Evolutionary conservation across 2,329 filamentous ascomycete species (phyloP), one percentile per base, ranked within the genome.

Genomic region (Curvularia sp.): DNA sequence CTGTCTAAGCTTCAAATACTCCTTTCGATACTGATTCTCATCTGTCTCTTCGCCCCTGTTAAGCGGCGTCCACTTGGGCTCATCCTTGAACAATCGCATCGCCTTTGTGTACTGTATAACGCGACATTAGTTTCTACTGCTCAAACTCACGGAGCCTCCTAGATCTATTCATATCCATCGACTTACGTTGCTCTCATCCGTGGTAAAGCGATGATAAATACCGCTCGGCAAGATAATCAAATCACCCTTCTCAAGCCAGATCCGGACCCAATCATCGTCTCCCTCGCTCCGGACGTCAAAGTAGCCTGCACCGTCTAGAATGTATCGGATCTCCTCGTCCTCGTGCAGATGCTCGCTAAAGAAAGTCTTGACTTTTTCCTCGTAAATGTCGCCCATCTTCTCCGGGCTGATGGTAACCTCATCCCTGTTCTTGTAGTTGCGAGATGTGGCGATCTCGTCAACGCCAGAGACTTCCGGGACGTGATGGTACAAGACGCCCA

Each of bases 171-270:
- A 18, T 30, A 13, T 36, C 13, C n/a, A 1, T 28, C 32, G 13
- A 51, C 92, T 80, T 78, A 97, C 93, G 75, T 99, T 96, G 61
- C 89, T 86, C 74, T 89, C 88, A 78, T 97, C 93, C 0, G 93
- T 98, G 7, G 95, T 99, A 75, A 99, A 99, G 5, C 95, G 89
- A 80, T 99, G 95, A 78, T 97, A 99, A 60, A 99, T 98, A 3
- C 95, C 95, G 39, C 93, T 88, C 0, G 95, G 95, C 66, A 99
- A 82, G 72, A 99, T 94, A 71, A 99, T 90, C 78, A 99, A 81
- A 80, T 99, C 95, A 53, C 87, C 84, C 83, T 95, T 95, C 77
- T 90, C 90, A 56, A 99, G 80, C 71, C 83, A 81, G 61, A 99
- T 93, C 58, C 95, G 83, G 57, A 99, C 87, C 95, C 95, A 99